phyloP scores from a whole-genome alignment of 768 basidiomycete genomes.

The Tricholoma saponaceum region DNA sequence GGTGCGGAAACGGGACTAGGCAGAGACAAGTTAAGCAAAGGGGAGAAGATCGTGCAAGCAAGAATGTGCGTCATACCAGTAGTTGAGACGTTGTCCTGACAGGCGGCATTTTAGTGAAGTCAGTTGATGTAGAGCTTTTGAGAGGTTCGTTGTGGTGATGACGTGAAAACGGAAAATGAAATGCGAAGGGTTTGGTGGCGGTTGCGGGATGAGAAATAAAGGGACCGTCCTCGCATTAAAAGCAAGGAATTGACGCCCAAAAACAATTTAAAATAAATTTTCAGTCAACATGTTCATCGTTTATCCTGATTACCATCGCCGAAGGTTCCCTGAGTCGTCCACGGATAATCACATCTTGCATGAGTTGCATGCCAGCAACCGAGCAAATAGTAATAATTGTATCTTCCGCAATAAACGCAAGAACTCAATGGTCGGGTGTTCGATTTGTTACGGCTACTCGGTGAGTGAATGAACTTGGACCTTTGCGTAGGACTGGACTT shows the following conservation, averaged over 20 bases:
- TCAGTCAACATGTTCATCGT: background rate
- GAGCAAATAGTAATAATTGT: background rate
- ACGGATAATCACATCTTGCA: background rate
- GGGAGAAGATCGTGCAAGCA: background rate
- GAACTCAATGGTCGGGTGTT: background rate
- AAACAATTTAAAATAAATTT: background rate
- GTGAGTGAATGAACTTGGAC: background rate
- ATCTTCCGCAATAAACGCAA: background rate
- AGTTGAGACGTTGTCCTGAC: background rate
- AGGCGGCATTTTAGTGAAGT: background rate
- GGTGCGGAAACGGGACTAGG: background rate
- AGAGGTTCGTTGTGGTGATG: background rate
- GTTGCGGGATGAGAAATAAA: background rate
- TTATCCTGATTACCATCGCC: background rate
- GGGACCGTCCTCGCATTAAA: background rate
- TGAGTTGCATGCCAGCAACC: too few relatives aligned
- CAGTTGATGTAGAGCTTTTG: background rate
- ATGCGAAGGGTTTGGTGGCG: background rate
- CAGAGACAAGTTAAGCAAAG: background rate
- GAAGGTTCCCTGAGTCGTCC: background rate
- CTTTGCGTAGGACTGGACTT: background rate
- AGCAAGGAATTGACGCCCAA: background rate
- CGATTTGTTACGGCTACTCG: background rate
- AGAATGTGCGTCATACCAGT: background rate
- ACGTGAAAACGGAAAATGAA: background rate